Percentiles rank a stretch among this genome's conserved stretches.
These are phyloP conservation scores for Cordyceps farinosa DNA, from an alignment of 2,329 filamentous ascomycete genomes.

Conservation along the genomic window DNA sequence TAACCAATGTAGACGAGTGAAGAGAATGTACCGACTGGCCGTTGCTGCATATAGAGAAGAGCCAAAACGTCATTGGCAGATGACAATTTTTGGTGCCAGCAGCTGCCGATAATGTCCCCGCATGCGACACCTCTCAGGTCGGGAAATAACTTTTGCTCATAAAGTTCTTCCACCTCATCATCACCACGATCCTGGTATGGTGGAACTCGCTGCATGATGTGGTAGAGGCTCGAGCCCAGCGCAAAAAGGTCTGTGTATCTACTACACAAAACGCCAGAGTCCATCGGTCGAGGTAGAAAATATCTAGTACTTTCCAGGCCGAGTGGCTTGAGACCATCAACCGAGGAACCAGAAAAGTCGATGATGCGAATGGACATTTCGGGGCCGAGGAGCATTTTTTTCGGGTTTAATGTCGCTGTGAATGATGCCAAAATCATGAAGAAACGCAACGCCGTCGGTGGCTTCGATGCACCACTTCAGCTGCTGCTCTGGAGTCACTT, in stretches of 20 bases:
- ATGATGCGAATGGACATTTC: neutral
- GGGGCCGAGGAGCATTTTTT: neutral
- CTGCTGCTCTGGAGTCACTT: neutral
- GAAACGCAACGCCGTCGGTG: neutral
- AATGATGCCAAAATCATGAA: neutral
- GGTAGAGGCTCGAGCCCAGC: neutral
- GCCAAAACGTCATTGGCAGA: neutral
- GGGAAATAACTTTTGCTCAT: neutral
- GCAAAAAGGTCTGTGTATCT: neutral
- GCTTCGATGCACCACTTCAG: neutral
- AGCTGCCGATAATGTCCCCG: neutral
- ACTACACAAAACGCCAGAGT: neutral
- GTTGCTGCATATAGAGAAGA: neutral
- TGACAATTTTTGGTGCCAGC: neutral
- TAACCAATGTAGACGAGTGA: neutral
- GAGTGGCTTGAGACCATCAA: neutral
- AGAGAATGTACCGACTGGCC: neutral
- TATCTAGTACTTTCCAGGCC: neutral
- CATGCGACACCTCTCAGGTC: neutral
- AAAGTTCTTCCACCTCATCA: neutral
- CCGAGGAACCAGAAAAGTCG: neutral
- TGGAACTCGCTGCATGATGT: neutral
- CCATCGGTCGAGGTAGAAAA: neutral
- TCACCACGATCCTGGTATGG: neutral
- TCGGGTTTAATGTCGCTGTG: constrained; percentile 1